These are phyloP conservation scores for Phytophthora sp. DNA, from an alignment of 352 stramenopile genomes.

Conservation along the genomic window DNA sequence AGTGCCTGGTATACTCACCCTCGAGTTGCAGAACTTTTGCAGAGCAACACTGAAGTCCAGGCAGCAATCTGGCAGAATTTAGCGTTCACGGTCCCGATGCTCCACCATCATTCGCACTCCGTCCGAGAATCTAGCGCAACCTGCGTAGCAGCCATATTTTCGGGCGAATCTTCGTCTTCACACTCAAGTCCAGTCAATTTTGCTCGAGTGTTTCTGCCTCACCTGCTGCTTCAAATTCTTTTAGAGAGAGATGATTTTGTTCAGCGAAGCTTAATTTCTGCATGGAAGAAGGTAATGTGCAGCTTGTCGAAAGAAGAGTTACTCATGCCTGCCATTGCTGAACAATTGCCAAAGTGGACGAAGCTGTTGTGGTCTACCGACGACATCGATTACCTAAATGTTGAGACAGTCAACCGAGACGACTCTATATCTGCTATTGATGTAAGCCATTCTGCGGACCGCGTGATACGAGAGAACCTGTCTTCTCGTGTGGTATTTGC, in stretches of 20 bases:
- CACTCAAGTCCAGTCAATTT: constrained; percentile 22
- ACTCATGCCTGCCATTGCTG: constrained; percentile 33
- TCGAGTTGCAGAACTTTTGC: constrained; percentile 30
- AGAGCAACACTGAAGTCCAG: constrained; percentile 28
- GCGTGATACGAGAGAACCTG: constrained; percentile 19
- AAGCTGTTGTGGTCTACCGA: constrained; percentile 60
- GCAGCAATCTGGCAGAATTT: constrained; percentile 43
- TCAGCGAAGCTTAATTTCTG: constrained; percentile 35
- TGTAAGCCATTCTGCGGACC: constrained; percentile 1
- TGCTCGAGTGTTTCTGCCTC: constrained; percentile 47
- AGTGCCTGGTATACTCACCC: constrained; percentile 51
- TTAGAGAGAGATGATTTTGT: constrained; percentile 45
- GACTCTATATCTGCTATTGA: background rate
- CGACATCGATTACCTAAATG: constrained; percentile 37
- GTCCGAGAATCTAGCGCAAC: constrained; percentile 52
- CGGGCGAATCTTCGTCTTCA: constrained; percentile 15
- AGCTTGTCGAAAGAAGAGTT: constrained; percentile 25
- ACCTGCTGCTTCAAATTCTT: constrained; percentile 71
- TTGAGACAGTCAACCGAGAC: constrained; percentile 15
- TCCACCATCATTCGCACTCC: constrained; percentile 59
- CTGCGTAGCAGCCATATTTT: constrained; percentile 60
- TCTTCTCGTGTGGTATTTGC: constrained; percentile 57
- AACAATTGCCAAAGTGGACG: constrained; percentile 45
- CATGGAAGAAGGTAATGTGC: constrained; percentile 52
- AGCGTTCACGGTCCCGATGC: constrained; percentile 46